Percentiles rank a stretch among this genome's conserved stretches.
Conservation (phyloP, 1,139 yeast genomes). For the Blastobotrys arbuscula region DNA sequence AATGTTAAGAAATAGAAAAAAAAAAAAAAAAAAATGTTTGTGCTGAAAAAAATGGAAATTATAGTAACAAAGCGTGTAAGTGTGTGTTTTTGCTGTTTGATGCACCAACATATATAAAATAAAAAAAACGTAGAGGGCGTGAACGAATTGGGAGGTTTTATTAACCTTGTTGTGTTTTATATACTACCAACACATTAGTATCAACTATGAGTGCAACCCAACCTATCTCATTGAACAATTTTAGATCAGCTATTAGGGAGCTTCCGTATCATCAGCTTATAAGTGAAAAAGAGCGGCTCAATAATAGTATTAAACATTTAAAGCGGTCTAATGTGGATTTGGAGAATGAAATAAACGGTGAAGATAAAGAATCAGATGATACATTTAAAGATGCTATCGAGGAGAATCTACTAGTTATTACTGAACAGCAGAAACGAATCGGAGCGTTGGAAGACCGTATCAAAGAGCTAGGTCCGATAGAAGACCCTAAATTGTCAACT, state of each 20-base stretch:
- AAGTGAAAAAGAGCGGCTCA: constrained; percentile 25
- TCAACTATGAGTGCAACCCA: neutral
- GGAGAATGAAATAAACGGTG: constrained; percentile 16
- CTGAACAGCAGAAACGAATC: constrained; percentile 21
- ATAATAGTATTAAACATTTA: constrained; percentile 29
- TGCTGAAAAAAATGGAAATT: neutral
- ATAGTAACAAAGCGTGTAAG: neutral
- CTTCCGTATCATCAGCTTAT: constrained; percentile 18
- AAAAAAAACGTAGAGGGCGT: no score
- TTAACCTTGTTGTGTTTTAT: neutral
- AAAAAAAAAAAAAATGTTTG: constrained; percentile 1
- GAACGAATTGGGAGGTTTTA: neutral
- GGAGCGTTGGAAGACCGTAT: constrained; percentile 8
- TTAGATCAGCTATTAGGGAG: constrained; percentile 20
- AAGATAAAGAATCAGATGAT: constrained; percentile 17
- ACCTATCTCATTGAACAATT: constrained; percentile 17
- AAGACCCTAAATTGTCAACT: neutral
- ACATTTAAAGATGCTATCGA: constrained; percentile 20
- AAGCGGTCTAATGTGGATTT: constrained; percentile 28
- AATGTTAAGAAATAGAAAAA: neutral
- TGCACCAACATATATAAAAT: no score
- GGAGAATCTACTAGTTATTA: constrained; percentile 26
- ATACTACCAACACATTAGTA: neutral
- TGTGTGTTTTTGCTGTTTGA: no score
- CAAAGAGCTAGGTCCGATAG: constrained; percentile 1